Percentiles rank a stretch among this genome's conserved stretches.
Evolutionary conservation across 2,329 filamentous ascomycete species (phyloP).

Genomic region (Pseudogymnoascus sp.): DNA sequence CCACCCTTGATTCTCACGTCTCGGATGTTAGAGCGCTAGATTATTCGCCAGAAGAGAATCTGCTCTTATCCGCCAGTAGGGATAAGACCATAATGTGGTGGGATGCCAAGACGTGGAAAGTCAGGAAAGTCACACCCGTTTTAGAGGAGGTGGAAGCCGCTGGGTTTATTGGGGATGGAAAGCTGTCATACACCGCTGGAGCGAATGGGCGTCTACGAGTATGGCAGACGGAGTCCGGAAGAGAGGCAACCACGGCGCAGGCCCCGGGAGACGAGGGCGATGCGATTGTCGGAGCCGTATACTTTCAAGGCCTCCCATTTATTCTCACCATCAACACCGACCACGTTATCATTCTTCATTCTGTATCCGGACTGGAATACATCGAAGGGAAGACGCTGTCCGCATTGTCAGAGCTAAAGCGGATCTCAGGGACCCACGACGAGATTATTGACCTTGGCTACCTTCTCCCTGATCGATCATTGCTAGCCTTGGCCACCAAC

Average conservation of each 20-base stretch:
- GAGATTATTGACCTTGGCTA: slow-evolving; percentile 95
- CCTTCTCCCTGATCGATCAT: slow-evolving; percentile 68
- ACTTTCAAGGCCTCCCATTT: slow-evolving; percentile 57
- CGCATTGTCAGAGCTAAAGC: slow-evolving; percentile 46
- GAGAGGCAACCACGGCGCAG: slow-evolving; percentile 74
- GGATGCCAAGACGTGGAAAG: slow-evolving; percentile 81
- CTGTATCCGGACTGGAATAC: slow-evolving; percentile 38
- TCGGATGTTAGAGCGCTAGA: slow-evolving; percentile 87
- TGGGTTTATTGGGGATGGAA: slow-evolving; percentile 68
- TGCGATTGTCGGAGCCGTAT: slow-evolving; percentile 65
- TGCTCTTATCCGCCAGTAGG: slow-evolving; percentile 75
- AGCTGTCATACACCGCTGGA: slow-evolving; percentile 74
- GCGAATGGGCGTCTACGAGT: slow-evolving; percentile 75
- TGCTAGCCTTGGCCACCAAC: slow-evolving; percentile 88
- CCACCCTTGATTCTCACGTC: slow-evolving; percentile 82
- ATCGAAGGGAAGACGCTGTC: slow-evolving; percentile 29
- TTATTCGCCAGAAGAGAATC: slow-evolving; percentile 67
- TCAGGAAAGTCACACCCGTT: slow-evolving; percentile 71
- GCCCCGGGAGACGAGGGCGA: slow-evolving; percentile 51
- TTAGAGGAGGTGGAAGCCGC: slow-evolving; percentile 79
- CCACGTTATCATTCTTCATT: slow-evolving; percentile 76
- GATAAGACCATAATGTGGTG: slow-evolving; percentile 94
- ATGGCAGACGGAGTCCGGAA: slow-evolving; percentile 72
- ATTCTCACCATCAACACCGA: slow-evolving; percentile 81
- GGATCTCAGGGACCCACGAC: slow-evolving; percentile 93